Evolutionary conservation across 78 protist genomes (phyloP).

Genomic region (Dictyostelium purpureum): DNA sequence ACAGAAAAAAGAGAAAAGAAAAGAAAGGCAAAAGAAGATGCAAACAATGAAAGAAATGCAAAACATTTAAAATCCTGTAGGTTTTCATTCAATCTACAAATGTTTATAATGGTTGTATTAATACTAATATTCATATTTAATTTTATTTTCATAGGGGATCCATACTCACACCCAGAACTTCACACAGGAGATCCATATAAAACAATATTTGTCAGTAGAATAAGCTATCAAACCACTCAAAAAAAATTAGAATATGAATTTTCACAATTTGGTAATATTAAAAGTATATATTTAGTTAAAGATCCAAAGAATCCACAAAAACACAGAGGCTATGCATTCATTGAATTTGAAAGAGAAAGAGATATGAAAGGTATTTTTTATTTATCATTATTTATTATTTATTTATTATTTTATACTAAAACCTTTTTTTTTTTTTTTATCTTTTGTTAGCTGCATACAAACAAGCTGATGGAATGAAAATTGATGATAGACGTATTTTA

Average conservation of each 20-base stretch:
- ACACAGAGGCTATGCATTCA: slow-evolving; percentile 93
- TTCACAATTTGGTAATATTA: slow-evolving; percentile 85
- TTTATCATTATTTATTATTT: background rate
- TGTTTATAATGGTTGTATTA: background rate
- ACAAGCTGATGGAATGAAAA: slow-evolving; percentile 84
- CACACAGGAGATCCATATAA: slow-evolving; percentile 87
- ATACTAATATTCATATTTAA: background rate
- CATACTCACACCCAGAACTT: slow-evolving; percentile 58
- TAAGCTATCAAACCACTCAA: slow-evolving; percentile 84
- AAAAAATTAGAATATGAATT: slow-evolving; percentile 82
- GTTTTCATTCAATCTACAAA: background rate
- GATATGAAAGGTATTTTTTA: slow-evolving; percentile 86
- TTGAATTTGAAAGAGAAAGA: slow-evolving; percentile 91
- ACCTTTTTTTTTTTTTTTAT: background rate
- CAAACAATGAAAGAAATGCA: slow-evolving; percentile 12
- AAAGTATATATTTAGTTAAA: slow-evolving; percentile 69
- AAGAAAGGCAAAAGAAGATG: background rate
- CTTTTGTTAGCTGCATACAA: slow-evolving; percentile 77
- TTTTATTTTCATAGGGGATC: slow-evolving; percentile 67
- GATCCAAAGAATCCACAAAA: slow-evolving; percentile 69
- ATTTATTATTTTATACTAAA: background rate
- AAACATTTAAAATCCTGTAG: slow-evolving; percentile 5
- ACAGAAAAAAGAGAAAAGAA: slow-evolving; percentile 37
- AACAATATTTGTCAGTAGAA: slow-evolving; percentile 77
- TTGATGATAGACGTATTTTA: slow-evolving; percentile 87